Base-by-base conservation (phyloP, 139 green algal species). In the Ettlia oleoabundans region DNA sequence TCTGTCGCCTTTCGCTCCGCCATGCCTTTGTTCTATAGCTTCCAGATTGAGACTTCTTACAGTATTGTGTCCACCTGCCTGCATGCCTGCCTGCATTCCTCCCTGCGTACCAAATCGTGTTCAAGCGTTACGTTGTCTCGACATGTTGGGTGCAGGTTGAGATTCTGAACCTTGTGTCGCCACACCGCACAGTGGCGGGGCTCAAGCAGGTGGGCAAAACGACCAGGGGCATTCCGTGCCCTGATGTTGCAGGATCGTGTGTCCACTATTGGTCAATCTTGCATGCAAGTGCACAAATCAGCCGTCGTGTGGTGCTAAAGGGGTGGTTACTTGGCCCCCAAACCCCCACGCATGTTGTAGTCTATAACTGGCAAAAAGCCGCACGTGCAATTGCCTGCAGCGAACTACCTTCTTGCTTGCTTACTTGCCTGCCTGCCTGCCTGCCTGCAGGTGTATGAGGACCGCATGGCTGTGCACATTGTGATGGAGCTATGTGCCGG, bases 401-500 rank as follows among this genome's bases (percentile, higher is more conserved):
- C n/a, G n/a, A n/a, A n/a, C n/a, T n/a, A n/a, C 30, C 62, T 69
- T 9, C 62, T 32, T 5, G 21, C 55, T 22, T 93, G 86, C 87
- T 93, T 75, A 24, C 55, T 30, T 13, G 10, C 19, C 5, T 28
- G 32, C 7, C 41, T 1, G 28, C 41, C 37, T 93, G 32, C 21
- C 38, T 15, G 47, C 7, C 33, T 18, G 19, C 64, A 72, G 7
- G 78, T 85, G 10, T 93, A 85, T 52, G 90, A 93, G 72, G 90
- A 93, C 42, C n/a, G 24, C 9, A 22, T 37, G 3, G 53, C 82
- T 32, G 87, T 91, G 18, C 83, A 91, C 72, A 75, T 91, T 13
- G 75, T 91, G 21, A 86, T 86, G 80, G 80, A 84, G 71, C 26
- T 76, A 21, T 94, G 88, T 68, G 63, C 78, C 19, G 93, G 93